These are phyloP conservation scores for Achaetomiella virescens DNA, from an alignment of 495 filamentous ascomycete genomes.

Conservation along the genomic window DNA sequence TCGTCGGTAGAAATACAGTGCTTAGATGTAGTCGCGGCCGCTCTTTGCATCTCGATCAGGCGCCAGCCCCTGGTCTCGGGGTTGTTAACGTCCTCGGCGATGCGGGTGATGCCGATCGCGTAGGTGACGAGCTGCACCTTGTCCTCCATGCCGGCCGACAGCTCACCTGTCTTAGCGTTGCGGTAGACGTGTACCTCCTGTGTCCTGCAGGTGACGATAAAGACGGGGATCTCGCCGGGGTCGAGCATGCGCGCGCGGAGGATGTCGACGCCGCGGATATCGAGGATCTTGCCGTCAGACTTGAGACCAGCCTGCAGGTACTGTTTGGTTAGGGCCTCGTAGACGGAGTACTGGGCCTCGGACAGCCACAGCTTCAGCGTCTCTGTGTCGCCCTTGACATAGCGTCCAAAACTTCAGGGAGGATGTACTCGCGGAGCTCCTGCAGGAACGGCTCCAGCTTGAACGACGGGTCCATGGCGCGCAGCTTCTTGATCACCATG, in stretches of 20 bases:
- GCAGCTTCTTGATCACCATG: slow-evolving; percentile 92
- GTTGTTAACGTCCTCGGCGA: slow-evolving; percentile 93
- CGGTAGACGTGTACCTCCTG: slow-evolving; percentile 97
- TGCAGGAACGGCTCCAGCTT: slow-evolving; percentile 88
- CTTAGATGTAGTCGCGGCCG: slow-evolving; percentile 71
- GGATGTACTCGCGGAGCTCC: slow-evolving; percentile 94
- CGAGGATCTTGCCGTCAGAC: slow-evolving; percentile 88
- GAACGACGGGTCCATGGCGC: slow-evolving; percentile 93
- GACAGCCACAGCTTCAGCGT: slow-evolving; percentile 91
- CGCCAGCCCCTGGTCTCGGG: slow-evolving; percentile 94
- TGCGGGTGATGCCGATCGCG: slow-evolving; percentile 88
- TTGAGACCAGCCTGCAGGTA: slow-evolving; percentile 88
- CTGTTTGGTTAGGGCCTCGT: slow-evolving; percentile 87
- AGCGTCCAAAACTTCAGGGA: slow-evolving; percentile 97
- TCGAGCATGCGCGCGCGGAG: slow-evolving; percentile 83
- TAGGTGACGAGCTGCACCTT: slow-evolving; percentile 97
- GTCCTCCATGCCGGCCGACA: slow-evolving; percentile 98
- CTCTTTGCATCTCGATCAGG: slow-evolving; percentile 96
- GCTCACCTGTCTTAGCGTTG: slow-evolving; percentile 78
- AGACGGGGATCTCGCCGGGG: slow-evolving; percentile 95
- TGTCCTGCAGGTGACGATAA: slow-evolving; percentile 93
- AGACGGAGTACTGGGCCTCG: slow-evolving; percentile 90
- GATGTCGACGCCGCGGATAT: slow-evolving; percentile 91
- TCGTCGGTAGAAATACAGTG: background rate
- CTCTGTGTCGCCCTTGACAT: slow-evolving; percentile 91